phyloP scores from a whole-genome alignment of 768 basidiomycete genomes.

The Mycena albidolilacea region DNA sequence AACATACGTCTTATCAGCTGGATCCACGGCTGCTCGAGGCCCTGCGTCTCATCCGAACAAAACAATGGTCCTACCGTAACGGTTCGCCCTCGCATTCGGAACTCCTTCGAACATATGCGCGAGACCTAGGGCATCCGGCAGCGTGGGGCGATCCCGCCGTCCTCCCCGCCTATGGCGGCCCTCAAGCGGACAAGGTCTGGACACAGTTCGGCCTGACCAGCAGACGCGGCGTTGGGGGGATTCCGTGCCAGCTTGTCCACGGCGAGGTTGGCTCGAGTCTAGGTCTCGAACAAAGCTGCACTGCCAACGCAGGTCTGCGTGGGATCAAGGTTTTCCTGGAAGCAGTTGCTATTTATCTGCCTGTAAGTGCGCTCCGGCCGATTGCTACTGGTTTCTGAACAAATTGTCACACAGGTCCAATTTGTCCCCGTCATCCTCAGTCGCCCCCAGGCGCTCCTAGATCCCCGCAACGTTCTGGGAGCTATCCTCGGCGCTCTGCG shows the following conservation, averaged over 20 bases:
- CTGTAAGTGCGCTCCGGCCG: conserved; percentile 61
- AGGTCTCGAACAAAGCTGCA: conserved; percentile 70
- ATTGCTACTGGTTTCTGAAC: not conserved
- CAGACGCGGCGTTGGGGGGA: conserved; percentile 72
- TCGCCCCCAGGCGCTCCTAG: conserved; percentile 67
- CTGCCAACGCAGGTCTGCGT: conserved; percentile 69
- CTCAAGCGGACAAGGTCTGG: conserved; percentile 68
- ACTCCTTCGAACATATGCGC: conserved; percentile 62
- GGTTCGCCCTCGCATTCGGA: conserved; percentile 56
- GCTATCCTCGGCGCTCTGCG: conserved; percentile 68
- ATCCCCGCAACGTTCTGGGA: conserved; percentile 56
- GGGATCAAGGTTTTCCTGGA: conserved; percentile 71
- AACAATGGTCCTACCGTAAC: conserved; percentile 72
- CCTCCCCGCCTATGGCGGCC: conserved; percentile 77
- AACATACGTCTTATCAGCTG: too few species aligned
- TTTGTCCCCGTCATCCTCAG: conserved; percentile 76
- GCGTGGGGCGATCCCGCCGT: conserved; percentile 74
- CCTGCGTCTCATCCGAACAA: conserved; percentile 67
- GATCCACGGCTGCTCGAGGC: conserved; percentile 71
- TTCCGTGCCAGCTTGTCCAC: conserved; percentile 83
- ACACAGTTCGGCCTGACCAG: conserved; percentile 65
- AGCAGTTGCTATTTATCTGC: conserved; percentile 77
- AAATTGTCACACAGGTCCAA: conserved; percentile 67
- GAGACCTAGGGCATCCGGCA: conserved; percentile 70
- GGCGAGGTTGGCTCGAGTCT: conserved; percentile 63